These are phyloP conservation scores for Huntiella bhutanensis DNA, from an alignment of 2,329 filamentous ascomycete genomes.

Conservation along the genomic window DNA sequence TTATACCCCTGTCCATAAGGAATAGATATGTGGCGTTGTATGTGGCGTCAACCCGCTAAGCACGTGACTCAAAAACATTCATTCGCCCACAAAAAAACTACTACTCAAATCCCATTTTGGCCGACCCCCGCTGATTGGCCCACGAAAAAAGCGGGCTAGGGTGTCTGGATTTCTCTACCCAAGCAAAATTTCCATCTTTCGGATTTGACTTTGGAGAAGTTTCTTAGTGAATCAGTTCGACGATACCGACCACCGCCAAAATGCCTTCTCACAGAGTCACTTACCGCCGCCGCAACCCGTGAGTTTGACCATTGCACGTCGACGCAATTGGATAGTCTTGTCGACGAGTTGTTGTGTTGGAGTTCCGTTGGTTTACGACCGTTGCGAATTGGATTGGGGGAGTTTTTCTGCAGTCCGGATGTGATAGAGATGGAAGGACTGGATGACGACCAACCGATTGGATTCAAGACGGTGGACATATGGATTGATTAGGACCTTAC, in stretches of 20 bases:
- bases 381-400: too few species aligned
- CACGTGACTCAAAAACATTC: conserved; percentile 8
- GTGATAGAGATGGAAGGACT: background rate
- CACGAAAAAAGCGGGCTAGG: conserved; percentile 12
- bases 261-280: conserved; percentile 42
- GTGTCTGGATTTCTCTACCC: conserved; percentile 15
- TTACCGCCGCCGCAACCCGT: conserved; percentile 66
- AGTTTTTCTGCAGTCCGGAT: too few species aligned
- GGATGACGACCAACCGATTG: background rate
- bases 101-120: conserved; percentile 7
- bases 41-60: conserved; percentile 8
- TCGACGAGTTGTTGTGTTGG: too few species aligned
- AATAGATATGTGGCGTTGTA: conserved; percentile 3
- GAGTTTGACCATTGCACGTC: conserved; percentile 24
- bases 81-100: conserved; percentile 10
- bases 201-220: conserved; percentile 10
- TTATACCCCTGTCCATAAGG: too few species aligned
- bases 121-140: conserved; percentile 12
- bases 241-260: conserved; percentile 27
- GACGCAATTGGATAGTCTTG: too few species aligned
- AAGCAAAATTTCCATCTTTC: conserved; percentile 25
- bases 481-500: background rate
- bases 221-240: conserved; percentile 16
- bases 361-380: too few species aligned
- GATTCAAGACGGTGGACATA: background rate